A percentile compares a stretch with the other conserved stretches of the same genome.
Conservation (phyloP, 805 yeast species). For the Suhomyces tanzawaensis region DNA sequence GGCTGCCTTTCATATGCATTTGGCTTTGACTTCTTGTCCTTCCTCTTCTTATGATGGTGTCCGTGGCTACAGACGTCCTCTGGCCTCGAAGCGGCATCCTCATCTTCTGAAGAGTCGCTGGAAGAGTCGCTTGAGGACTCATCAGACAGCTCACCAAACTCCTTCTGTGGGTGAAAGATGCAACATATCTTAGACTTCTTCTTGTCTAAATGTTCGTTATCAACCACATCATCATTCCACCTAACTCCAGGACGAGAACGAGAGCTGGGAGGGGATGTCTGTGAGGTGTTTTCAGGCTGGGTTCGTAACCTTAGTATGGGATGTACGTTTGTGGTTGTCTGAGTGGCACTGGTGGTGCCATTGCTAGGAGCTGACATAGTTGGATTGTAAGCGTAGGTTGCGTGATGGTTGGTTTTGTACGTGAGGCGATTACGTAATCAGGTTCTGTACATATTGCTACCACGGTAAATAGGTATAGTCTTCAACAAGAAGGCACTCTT, state of each 20-base stretch:
- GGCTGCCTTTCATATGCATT: slow-evolving; percentile 93
- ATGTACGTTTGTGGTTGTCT: background rate
- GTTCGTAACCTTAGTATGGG: slow-evolving; percentile 10
- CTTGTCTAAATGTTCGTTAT: slow-evolving; percentile 83
- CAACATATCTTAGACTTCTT: slow-evolving; percentile 92
- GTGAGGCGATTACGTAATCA: too few species aligned
- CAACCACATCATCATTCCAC: slow-evolving; percentile 86
- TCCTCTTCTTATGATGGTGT: slow-evolving; percentile 25
- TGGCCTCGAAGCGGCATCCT: background rate
- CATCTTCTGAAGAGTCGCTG: slow-evolving; percentile 21
- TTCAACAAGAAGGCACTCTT: too few species aligned
- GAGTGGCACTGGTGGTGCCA: background rate
- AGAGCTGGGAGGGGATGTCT: background rate
- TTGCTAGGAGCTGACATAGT: background rate
- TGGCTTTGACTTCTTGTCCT: slow-evolving; percentile 41
- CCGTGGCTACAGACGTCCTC: slow-evolving; percentile 20
- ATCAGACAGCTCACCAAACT: slow-evolving; percentile 47
- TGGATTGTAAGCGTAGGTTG: too few species aligned
- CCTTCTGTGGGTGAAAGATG: slow-evolving; percentile 74
- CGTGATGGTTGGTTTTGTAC: too few species aligned
- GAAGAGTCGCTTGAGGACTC: slow-evolving; percentile 27
- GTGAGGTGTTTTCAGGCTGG: background rate
- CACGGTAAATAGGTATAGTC: too few species aligned
- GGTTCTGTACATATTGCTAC: too few species aligned
- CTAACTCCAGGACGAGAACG: slow-evolving; percentile 47